Evolutionary conservation across 768 basidiomycete genomes (phyloP).

Genomic region (Naganishia randhawae): DNA sequence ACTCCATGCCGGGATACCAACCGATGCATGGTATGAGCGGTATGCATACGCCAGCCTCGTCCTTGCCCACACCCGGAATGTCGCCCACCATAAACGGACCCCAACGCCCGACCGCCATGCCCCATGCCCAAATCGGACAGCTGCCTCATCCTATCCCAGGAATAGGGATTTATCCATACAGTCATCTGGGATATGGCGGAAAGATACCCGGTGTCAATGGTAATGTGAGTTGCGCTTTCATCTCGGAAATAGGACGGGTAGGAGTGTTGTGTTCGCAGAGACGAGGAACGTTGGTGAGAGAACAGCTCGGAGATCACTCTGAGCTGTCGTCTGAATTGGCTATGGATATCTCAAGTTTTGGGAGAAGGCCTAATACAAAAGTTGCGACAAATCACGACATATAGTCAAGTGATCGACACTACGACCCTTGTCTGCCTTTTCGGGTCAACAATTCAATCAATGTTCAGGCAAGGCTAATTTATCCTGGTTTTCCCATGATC

Average conservation of each 20-base stretch:
- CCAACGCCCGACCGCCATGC: not conserved
- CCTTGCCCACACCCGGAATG: not conserved
- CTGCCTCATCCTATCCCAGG: not conserved
- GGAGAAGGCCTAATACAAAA: no score
- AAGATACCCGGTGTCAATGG: constrained; percentile 33
- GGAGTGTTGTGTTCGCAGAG: constrained; percentile 31
- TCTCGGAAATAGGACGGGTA: no score
- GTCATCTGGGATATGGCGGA: constrained; percentile 20
- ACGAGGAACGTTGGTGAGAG: no score
- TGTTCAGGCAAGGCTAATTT: not conserved
- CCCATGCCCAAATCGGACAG: not conserved
- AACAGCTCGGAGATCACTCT: no score
- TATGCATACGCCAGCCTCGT: not conserved
- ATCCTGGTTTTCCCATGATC: constrained; percentile 37
- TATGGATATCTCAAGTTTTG: no score
- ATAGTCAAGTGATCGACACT: no score
- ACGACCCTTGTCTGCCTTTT: no score
- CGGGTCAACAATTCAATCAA: constrained; percentile 29
- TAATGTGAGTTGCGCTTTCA: constrained; percentile 41
- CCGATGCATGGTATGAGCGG: not conserved
- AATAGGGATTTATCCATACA: constrained; percentile 23
- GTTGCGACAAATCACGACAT: no score
- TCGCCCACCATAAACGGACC: not conserved
- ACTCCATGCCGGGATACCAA: not conserved
- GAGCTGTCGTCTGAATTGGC: no score